These are phyloP conservation scores for Cyclocybe aegerita DNA, from an alignment of 768 basidiomycete genomes.

Conservation along the genomic window DNA sequence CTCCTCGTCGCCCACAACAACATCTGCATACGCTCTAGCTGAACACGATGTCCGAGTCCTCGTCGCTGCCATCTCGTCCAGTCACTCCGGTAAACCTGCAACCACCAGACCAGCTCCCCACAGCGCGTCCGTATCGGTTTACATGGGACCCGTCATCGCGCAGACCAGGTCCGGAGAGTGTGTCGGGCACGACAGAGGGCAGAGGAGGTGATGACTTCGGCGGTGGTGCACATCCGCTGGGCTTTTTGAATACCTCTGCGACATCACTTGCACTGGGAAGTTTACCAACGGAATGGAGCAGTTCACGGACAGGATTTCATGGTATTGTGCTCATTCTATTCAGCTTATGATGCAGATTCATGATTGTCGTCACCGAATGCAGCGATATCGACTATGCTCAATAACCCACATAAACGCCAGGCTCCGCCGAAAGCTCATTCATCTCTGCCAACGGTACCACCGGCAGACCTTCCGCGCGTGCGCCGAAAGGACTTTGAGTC, in stretches of 20 bases:
- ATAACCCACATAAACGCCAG: slow-evolving; percentile 82
- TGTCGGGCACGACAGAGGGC: slow-evolving; percentile 72
- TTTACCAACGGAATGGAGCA: slow-evolving; percentile 73
- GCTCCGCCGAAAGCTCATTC: slow-evolving; percentile 90
- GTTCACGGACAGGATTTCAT: slow-evolving; percentile 84
- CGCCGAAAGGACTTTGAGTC: slow-evolving; percentile 81
- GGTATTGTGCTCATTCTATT: slow-evolving; percentile 45
- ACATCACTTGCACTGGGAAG: slow-evolving; percentile 45
- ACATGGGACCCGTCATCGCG: slow-evolving; percentile 67
- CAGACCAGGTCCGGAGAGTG: slow-evolving; percentile 66
- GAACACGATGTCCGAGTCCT: slow-evolving; percentile 44
- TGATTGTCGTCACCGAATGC: slow-evolving; percentile 1
- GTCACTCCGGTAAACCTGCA: slow-evolving; percentile 50
- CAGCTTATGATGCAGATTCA: not conserved
- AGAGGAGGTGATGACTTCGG: slow-evolving; percentile 63
- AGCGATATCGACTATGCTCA: slow-evolving; percentile 95
- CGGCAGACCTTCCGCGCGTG: slow-evolving; percentile 79
- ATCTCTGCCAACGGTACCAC: slow-evolving; percentile 65
- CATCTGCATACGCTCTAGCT: slow-evolving; percentile 5
- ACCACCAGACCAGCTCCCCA: slow-evolving; percentile 30
- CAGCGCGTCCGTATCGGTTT: slow-evolving; percentile 68
- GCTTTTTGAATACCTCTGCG: slow-evolving; percentile 50
- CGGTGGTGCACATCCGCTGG: slow-evolving; percentile 46
- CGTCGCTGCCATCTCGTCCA: slow-evolving; percentile 59
- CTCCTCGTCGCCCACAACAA: not conserved